Conservation (phyloP, 768 basidiomycete species). For the Multifurca ochricompacta region DNA sequence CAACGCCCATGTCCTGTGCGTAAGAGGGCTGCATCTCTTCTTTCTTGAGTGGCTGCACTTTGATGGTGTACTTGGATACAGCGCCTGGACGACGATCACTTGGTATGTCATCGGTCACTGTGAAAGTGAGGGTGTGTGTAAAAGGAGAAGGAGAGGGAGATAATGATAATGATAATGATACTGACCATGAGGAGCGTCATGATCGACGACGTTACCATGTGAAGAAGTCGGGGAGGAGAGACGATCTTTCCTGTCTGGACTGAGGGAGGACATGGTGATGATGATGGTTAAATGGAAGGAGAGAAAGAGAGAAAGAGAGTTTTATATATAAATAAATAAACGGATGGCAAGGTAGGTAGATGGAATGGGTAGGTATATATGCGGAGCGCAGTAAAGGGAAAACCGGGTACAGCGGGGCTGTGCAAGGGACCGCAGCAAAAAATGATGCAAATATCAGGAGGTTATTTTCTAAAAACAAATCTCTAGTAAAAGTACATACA, state of each 20-base stretch:
- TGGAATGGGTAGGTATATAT: no score
- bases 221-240: constrained; percentile 8
- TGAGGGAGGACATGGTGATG: not conserved
- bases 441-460: no score
- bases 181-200: constrained; percentile 20
- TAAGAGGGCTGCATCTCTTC: constrained; percentile 94
- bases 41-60: constrained; percentile 78
- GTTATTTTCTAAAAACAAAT: no score
- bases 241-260: constrained; percentile 16
- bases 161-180: not conserved
- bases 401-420: no score
- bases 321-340: not conserved
- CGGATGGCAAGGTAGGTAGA: no score
- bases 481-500: no score
- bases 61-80: constrained; percentile 42
- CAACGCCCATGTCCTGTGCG: constrained; percentile 77
- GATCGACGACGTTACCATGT: constrained; percentile 20
- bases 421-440: no score
- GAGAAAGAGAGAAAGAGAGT: not conserved
- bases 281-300: no score
- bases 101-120: constrained; percentile 56
- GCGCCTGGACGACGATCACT: not conserved
- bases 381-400: no score
- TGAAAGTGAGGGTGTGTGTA: constrained; percentile 19
- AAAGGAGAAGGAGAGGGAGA: no score